Percentiles rank a stretch among this genome's conserved stretches.
These are phyloP conservation scores for Begonia loranthoides DNA, from an alignment of 306 rosid genomes.

Conservation along the genomic window DNA sequence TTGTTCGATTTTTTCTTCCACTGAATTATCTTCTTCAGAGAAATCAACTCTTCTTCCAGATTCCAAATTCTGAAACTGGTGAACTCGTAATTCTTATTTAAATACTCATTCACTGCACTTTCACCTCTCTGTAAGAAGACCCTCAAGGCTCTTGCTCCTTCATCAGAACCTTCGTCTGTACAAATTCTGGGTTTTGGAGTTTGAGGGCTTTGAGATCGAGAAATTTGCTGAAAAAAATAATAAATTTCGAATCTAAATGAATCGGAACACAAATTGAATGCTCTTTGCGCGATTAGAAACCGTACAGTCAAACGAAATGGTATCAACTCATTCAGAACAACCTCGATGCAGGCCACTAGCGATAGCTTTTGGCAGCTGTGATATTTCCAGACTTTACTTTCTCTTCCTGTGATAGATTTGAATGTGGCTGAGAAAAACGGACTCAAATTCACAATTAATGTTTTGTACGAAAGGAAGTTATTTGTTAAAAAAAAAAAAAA, in stretches of 20 bases:
- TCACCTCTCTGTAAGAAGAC: no score
- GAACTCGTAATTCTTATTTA: slow-evolving; percentile 55
- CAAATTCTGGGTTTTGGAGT: slow-evolving; percentile 43
- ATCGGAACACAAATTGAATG: slow-evolving; percentile 72
- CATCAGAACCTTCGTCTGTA: slow-evolving; percentile 33
- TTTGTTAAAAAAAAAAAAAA: no score
- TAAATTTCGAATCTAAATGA: no score
- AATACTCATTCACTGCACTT: slow-evolving; percentile 17
- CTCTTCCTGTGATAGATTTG: slow-evolving; percentile 49
- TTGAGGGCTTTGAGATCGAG: slow-evolving; percentile 33
- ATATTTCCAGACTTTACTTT: slow-evolving; percentile 62
- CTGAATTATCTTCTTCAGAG: slow-evolving; percentile 55
- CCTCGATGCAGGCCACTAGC: slow-evolving; percentile 75
- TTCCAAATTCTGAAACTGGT: slow-evolving; percentile 74
- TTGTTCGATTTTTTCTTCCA: slow-evolving; percentile 36
- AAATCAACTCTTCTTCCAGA: slow-evolving; percentile 62
- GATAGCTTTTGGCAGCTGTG: slow-evolving; percentile 64
- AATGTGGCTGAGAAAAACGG: slow-evolving; percentile 44
- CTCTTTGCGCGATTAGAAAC: slow-evolving; percentile 73
- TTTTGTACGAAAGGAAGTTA: no score
- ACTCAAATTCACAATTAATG: no score
- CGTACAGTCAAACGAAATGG: slow-evolving; percentile 82
- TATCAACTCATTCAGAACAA: slow-evolving; percentile 75
- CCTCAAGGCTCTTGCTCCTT: slow-evolving; percentile 19
- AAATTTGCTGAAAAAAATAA: slow-evolving; percentile 56